Evolutionary conservation across 768 basidiomycete genomes (phyloP).

Genomic region (Lentinula aciculospora): DNA sequence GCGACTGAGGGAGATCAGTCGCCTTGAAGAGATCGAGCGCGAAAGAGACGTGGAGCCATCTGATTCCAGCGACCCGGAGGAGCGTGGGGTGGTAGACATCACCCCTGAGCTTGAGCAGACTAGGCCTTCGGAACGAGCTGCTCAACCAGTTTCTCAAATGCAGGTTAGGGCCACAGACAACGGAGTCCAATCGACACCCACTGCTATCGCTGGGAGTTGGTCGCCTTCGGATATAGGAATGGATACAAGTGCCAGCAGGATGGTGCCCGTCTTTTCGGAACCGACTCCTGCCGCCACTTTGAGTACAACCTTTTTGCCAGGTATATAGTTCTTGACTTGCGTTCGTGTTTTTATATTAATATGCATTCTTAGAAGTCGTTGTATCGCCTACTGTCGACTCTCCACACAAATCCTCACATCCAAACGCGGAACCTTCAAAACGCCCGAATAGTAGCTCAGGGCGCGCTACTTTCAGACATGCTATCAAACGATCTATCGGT

Average conservation of each 20-base stretch:
- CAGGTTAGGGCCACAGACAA: background rate
- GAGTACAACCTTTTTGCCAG: conserved; percentile 1
- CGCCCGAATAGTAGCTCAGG: conserved; percentile 13
- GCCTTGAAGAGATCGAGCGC: conserved; percentile 50
- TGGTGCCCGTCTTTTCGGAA: background rate
- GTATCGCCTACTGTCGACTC: background rate
- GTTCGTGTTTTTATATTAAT: background rate
- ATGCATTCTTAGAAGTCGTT: conserved; percentile 4
- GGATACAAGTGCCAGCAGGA: background rate
- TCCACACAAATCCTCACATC: background rate
- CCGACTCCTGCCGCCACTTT: background rate
- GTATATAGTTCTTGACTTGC: background rate
- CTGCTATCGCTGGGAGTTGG: background rate
- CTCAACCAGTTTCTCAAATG: conserved; percentile 11
- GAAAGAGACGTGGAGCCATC: conserved; percentile 36
- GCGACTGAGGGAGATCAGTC: conserved; percentile 63
- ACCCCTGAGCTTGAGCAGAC: conserved; percentile 29
- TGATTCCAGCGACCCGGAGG: background rate
- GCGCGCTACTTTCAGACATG: conserved; percentile 55
- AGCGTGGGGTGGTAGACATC: conserved; percentile 10
- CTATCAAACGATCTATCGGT: conserved; percentile 74
- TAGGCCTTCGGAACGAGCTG: conserved; percentile 16
- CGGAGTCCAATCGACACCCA: background rate
- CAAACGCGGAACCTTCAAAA: conserved; percentile 21
- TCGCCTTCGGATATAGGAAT: background rate